Evolutionary conservation across 805 yeast genomes (phyloP).

Genomic region (Suhomyces sp.): DNA sequence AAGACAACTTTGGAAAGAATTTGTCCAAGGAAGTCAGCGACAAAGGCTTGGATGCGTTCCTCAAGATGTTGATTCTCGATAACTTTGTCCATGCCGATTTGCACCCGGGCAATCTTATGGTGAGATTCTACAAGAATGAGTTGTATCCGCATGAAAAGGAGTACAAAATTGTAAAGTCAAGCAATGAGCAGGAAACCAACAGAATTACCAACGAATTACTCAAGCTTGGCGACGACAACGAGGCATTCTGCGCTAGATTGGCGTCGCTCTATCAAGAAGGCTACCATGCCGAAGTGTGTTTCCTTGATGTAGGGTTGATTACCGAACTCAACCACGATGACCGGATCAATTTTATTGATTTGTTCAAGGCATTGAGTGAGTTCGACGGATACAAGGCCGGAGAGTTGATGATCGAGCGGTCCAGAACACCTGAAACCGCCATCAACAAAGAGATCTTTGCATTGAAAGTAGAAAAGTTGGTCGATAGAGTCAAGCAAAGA

Average conservation of each 20-base stretch:
- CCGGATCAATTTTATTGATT: constrained; percentile 80
- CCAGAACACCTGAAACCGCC: constrained; percentile 92
- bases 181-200: constrained; percentile 46
- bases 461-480: constrained; percentile 78
- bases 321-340: constrained; percentile 81
- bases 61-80: constrained; percentile 88
- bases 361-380: constrained; percentile 82
- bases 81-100: constrained; percentile 95
- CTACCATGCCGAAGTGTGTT: constrained; percentile 81
- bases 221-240: constrained; percentile 29
- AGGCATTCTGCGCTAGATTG: constrained; percentile 48
- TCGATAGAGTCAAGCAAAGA: constrained; percentile 73
- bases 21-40: constrained; percentile 71
- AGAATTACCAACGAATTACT: constrained; percentile 42
- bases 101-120: constrained; percentile 94
- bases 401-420: constrained; percentile 90
- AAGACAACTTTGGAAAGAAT: constrained; percentile 43
- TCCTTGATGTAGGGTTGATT: constrained; percentile 89
- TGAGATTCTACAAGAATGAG: constrained; percentile 59
- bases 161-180: constrained; percentile 40
- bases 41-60: constrained; percentile 83
- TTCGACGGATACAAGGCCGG: constrained; percentile 96
- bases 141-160: constrained; percentile 41
- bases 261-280: constrained; percentile 49
- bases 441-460: constrained; percentile 83